These are phyloP conservation scores for Microcera coccophila DNA, from an alignment of 2,329 filamentous ascomycete genomes.

Conservation along the genomic window DNA sequence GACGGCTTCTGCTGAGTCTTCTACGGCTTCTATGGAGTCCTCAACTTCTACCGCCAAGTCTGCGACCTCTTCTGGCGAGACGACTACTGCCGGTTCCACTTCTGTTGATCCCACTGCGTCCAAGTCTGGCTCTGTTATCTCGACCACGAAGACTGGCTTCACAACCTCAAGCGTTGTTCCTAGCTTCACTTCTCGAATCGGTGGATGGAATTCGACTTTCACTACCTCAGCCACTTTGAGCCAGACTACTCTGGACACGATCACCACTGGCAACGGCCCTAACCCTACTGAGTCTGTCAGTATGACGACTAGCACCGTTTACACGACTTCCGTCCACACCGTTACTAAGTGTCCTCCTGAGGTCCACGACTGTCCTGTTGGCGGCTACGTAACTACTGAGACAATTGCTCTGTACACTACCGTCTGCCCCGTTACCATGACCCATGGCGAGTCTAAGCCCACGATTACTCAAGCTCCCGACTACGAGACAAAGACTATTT, in stretches of 20 bases:
- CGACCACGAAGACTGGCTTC: neutral
- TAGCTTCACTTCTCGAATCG: neutral
- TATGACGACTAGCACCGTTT: slow-evolving; percentile 35
- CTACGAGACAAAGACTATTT: slow-evolving; percentile 40
- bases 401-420: slow-evolving; percentile 43
- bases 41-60: no score
- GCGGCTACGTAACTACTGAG: slow-evolving; percentile 37
- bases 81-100: slow-evolving; percentile 4
- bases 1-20: slow-evolving; percentile 6
- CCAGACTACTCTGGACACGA: no score
- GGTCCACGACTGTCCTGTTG: slow-evolving; percentile 36
- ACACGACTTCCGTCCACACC: slow-evolving; percentile 45
- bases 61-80: slow-evolving; percentile 1
- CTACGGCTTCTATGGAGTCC: no score
- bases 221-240: neutral
- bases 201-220: neutral
- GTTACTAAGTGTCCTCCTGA: slow-evolving; percentile 52
- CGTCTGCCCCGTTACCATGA: slow-evolving; percentile 36
- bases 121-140: neutral
- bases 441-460: slow-evolving; percentile 16
- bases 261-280: neutral
- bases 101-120: neutral
- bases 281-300: slow-evolving; percentile 5
- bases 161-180: slow-evolving; percentile 12
- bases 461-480: slow-evolving; percentile 13